Conservation (phyloP, 2,329 filamentous ascomycete genomes). For the Pestalotiopsis sp. region DNA sequence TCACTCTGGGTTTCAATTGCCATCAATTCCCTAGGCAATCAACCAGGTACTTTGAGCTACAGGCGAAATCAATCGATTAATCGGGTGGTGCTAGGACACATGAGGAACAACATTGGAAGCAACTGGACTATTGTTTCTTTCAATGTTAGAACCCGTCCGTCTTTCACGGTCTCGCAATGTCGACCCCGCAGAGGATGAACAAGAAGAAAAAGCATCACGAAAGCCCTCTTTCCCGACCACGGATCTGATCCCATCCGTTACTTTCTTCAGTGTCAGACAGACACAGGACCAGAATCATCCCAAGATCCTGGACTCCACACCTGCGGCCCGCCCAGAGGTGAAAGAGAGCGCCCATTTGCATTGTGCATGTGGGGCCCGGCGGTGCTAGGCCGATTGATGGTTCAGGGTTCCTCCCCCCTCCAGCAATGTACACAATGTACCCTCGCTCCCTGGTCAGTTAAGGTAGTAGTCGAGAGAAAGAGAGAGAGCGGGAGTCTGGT, state of each 20-base stretch:
- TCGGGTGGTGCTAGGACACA: neutral
- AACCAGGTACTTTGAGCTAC: neutral
- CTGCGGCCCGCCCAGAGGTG: neutral
- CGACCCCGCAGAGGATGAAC: no score
- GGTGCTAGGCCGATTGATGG: neutral
- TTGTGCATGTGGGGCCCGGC: neutral
- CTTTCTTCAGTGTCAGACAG: neutral
- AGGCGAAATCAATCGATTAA: neutral
- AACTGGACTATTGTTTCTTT: neutral
- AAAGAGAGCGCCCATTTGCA: neutral
- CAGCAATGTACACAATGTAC: no score
- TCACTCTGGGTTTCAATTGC: neutral
- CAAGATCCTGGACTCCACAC: neutral
- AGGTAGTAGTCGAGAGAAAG: no score
- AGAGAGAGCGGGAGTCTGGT: no score
- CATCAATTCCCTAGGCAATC: neutral
- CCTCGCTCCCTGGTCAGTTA: no score
- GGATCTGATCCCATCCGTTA: neutral
- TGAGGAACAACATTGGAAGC: neutral
- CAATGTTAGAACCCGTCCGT: no score
- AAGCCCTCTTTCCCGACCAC: neutral
- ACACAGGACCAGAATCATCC: neutral
- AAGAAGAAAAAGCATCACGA: neutral
- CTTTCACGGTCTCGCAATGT: no score
- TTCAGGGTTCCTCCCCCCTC: neutral